Evolutionary conservation across 345 rosid species (phyloP).

Genomic region (Populus simonii): DNA sequence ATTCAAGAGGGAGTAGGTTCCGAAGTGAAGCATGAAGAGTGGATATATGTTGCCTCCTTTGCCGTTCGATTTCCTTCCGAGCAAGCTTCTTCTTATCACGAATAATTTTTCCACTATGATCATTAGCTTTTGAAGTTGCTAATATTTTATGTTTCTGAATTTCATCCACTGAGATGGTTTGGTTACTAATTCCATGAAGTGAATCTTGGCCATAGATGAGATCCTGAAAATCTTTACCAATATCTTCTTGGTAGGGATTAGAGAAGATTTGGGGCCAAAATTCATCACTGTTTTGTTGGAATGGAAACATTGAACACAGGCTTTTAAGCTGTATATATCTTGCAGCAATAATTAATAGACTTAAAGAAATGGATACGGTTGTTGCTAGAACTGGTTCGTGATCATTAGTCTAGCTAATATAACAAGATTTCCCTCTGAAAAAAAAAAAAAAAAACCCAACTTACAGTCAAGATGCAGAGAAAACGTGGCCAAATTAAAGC

Average conservation of each 20-base stretch:
- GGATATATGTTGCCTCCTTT: constrained; percentile 46
- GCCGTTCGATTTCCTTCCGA: constrained; percentile 46
- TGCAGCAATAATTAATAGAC: background rate
- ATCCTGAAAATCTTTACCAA: background rate
- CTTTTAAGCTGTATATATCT: background rate
- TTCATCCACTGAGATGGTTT: constrained; percentile 2
- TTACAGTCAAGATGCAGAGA: background rate
- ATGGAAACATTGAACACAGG: constrained; percentile 20
- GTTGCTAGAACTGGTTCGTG: background rate
- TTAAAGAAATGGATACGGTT: constrained; percentile 6
- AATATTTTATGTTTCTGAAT: background rate
- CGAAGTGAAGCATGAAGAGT: constrained; percentile 41
- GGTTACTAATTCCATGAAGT: background rate
- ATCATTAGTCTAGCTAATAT: background rate
- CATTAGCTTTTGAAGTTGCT: background rate
- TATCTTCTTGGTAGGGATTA: constrained; percentile 17
- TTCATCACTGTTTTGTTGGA: constrained; percentile 3
- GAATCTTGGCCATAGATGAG: background rate
- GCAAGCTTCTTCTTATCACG: constrained; percentile 24
- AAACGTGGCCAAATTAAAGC: background rate
- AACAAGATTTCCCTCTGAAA: background rate
- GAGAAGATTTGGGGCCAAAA: constrained; percentile 3
- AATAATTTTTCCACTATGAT: background rate
- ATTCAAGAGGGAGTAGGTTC: constrained; percentile 43
- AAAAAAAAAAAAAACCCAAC: background rate